A percentile compares a stretch with the other conserved stretches of the same genome.
phyloP scores from a whole-genome alignment of 768 basidiomycete species.

The Pholiota molesta region DNA sequence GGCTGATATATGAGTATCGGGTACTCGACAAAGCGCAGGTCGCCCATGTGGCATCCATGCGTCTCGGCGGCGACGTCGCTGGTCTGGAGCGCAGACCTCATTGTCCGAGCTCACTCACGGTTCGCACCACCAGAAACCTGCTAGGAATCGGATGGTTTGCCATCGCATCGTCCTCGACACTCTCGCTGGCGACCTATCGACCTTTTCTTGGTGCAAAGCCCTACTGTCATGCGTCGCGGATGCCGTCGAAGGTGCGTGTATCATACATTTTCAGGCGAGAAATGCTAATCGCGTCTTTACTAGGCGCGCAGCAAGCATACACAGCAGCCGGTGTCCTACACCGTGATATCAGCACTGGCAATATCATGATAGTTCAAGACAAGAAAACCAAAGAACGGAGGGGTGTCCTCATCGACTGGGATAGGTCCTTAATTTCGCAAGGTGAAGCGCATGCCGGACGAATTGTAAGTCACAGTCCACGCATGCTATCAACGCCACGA shows the following conservation, averaged over 20 bases:
- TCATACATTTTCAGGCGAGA: neutral
- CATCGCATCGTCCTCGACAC: neutral
- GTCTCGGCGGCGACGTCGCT: neutral
- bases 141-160: neutral
- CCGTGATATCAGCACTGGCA: slow-evolving; percentile 6
- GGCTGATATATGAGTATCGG: neutral
- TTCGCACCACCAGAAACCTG: neutral
- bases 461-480: neutral
- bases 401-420: neutral
- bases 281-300: neutral
- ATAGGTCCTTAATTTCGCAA: neutral
- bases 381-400: neutral
- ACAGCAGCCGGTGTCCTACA: slow-evolving; percentile 1
- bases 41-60: neutral
- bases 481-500: neutral
- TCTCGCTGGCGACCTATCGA: neutral
- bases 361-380: slow-evolving; percentile 4
- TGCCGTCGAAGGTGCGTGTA: neutral
- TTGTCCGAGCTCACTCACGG: neutral
- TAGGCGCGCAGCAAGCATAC: neutral
- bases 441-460: neutral
- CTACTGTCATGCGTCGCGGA: neutral
- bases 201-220: neutral
- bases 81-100: neutral
- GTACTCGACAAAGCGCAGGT: neutral